A percentile compares a stretch with the other conserved stretches of the same genome.
These are phyloP conservation scores for Globisporangium okanoganense DNA, from an alignment of 352 stramenopile species.

Conservation along the genomic window DNA sequence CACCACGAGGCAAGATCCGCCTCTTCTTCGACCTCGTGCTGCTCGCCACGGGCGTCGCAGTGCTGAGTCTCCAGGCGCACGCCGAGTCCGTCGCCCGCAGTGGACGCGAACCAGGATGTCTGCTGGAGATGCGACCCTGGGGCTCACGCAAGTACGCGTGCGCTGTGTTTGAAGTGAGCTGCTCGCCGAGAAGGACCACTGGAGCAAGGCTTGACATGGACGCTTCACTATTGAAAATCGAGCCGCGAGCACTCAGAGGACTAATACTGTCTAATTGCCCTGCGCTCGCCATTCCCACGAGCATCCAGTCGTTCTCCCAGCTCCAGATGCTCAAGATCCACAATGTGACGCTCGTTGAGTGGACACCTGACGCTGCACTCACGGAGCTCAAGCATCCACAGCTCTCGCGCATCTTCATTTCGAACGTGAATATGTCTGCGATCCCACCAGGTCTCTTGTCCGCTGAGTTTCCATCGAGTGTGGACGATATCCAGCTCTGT, in stretches of 20 bases:
- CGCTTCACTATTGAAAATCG: not conserved
- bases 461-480: not conserved
- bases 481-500: constrained; percentile 10
- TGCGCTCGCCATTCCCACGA: not conserved
- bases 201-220: not conserved
- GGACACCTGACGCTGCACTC: constrained; percentile 9
- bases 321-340: constrained; percentile 12
- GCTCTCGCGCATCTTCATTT: constrained; percentile 10
- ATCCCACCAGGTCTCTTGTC: constrained; percentile 8
- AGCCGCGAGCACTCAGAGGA: not conserved
- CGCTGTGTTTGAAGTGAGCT: constrained; percentile 13
- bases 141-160: constrained; percentile 1
- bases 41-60: constrained; percentile 1
- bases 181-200: not conserved
- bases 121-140: constrained; percentile 11
- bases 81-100: not conserved
- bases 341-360: constrained; percentile 7
- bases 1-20: constrained; percentile 10
- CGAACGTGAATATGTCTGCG: constrained; percentile 5
- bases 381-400: constrained; percentile 3
- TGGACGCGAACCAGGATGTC: not conserved
- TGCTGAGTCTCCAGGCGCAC: constrained; percentile 5
- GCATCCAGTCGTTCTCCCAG: not conserved
- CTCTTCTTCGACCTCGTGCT: constrained; percentile 3
- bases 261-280: constrained; percentile 12